Conservation (phyloP, 1,284 basidiomycete genomes). For the Apiotrichum sp. region DNA sequence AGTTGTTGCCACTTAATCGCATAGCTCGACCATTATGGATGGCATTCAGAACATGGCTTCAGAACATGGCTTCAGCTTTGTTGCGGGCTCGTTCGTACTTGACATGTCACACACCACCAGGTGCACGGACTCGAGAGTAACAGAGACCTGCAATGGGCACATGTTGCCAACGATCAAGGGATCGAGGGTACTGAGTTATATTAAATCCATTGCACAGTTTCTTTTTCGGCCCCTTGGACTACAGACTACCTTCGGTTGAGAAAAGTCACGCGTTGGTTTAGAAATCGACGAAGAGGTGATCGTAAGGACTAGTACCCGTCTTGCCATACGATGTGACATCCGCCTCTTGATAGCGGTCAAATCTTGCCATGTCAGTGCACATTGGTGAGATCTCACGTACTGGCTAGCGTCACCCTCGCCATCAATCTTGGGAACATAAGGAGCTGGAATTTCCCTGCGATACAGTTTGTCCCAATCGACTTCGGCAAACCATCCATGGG, state of each 20-base stretch:
- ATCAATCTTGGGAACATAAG: constrained; percentile 80
- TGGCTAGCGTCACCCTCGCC: constrained; percentile 86
- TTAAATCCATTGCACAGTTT: background rate
- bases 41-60: too few species aligned
- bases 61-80: too few species aligned
- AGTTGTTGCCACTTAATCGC: too few species aligned
- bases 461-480: constrained; percentile 88
- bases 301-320: constrained; percentile 43
- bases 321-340: constrained; percentile 49
- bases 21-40: too few species aligned
- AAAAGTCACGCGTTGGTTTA: constrained; percentile 11
- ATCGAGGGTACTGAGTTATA: too few species aligned
- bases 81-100: too few species aligned
- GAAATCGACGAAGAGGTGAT: constrained; percentile 47
- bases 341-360: constrained; percentile 48
- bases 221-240: too few species aligned
- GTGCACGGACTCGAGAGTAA: too few species aligned
- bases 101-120: too few species aligned
- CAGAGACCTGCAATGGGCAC: too few species aligned
- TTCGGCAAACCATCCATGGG: constrained; percentile 93
- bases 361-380: constrained; percentile 23
- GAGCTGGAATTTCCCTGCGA: constrained; percentile 86
- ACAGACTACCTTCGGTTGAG: too few species aligned
- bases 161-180: too few species aligned
- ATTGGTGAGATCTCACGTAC: constrained; percentile 52